A percentile compares a stretch with the other conserved stretches of the same genome.
These are phyloP conservation scores for Aureobasidium melanogenum DNA, from an alignment of 2,329 filamentous ascomycete genomes.

Conservation along the genomic window DNA sequence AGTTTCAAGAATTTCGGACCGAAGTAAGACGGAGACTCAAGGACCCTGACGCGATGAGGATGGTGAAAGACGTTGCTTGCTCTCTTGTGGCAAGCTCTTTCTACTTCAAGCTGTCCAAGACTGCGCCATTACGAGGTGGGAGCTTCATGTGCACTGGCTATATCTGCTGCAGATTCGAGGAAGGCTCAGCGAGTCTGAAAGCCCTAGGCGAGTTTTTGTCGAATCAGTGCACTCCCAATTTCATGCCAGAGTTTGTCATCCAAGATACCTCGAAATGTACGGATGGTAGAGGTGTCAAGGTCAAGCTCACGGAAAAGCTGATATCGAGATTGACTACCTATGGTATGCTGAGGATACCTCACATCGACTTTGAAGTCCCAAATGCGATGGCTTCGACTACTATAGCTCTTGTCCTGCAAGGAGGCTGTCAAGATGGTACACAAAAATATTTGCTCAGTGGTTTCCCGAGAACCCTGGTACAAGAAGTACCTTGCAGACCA, in stretches of 20 bases:
- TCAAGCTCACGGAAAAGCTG: background rate
- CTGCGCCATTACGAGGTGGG: background rate
- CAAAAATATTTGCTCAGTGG: background rate
- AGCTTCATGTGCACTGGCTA: background rate
- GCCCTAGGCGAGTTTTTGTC: background rate
- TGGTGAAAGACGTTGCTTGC: constrained; percentile 25
- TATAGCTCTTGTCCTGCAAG: background rate
- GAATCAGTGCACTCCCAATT: background rate
- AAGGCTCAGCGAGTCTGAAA: background rate
- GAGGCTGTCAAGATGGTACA: background rate
- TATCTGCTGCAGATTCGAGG: background rate
- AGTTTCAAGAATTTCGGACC: constrained; percentile 24
- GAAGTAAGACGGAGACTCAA: constrained; percentile 25
- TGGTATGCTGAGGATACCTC: background rate
- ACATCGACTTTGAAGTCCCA: background rate
- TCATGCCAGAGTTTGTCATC: background rate
- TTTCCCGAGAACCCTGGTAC: background rate
- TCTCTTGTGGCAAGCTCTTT: constrained; percentile 30
- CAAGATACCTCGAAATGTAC: background rate
- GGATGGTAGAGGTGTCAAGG: background rate
- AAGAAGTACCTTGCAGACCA: background rate
- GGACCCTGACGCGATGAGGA: constrained; percentile 21
- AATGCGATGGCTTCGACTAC: background rate
- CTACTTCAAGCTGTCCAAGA: constrained; percentile 24
- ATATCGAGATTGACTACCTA: background rate